A percentile compares a stretch with the other conserved stretches of the same genome.
Evolutionary conservation across 805 yeast species (phyloP).

Genomic region (Ogataea henricii): DNA sequence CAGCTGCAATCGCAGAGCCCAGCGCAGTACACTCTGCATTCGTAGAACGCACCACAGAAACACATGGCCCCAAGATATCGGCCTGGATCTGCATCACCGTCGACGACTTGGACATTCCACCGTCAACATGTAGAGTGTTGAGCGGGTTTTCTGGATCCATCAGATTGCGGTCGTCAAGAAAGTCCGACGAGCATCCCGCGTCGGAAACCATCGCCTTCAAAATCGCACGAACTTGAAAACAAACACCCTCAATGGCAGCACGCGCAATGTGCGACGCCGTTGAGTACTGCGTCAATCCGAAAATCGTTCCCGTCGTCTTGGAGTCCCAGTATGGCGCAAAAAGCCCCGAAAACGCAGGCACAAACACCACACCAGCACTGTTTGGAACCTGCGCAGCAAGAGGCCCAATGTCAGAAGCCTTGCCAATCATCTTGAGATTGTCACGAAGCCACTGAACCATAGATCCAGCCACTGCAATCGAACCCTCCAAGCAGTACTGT

Average conservation of each 20-base stretch:
- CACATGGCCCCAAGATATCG: conserved; percentile 86
- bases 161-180: conserved; percentile 51
- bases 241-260: conserved; percentile 94
- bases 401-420: conserved; percentile 87
- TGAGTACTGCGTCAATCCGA: conserved; percentile 93
- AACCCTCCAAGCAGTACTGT: conserved; percentile 90
- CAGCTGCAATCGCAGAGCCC: conserved; percentile 97
- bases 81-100: conserved; percentile 94
- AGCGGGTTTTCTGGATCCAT: conserved; percentile 43
- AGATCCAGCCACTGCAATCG: conserved; percentile 94
- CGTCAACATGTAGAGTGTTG: conserved; percentile 70
- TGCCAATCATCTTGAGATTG: conserved; percentile 77
- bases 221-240: conserved; percentile 90
- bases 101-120: conserved; percentile 91
- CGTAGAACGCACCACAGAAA: conserved; percentile 75
- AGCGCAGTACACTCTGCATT: conserved; percentile 91
- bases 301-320: conserved; percentile 87
- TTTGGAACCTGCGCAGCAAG: conserved; percentile 79
- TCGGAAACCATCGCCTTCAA: conserved; percentile 87
- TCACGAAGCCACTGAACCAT: conserved; percentile 93
- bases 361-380: conserved; percentile 90
- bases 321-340: conserved; percentile 97
- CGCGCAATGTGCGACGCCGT: conserved; percentile 89
- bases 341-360: conserved; percentile 91
- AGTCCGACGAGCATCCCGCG: conserved; percentile 56